Percentiles rank a stretch among this genome's conserved stretches.
Evolutionary conservation across 2,329 filamentous ascomycete species (phyloP).

Genomic region (Elsinoe necatrix): DNA sequence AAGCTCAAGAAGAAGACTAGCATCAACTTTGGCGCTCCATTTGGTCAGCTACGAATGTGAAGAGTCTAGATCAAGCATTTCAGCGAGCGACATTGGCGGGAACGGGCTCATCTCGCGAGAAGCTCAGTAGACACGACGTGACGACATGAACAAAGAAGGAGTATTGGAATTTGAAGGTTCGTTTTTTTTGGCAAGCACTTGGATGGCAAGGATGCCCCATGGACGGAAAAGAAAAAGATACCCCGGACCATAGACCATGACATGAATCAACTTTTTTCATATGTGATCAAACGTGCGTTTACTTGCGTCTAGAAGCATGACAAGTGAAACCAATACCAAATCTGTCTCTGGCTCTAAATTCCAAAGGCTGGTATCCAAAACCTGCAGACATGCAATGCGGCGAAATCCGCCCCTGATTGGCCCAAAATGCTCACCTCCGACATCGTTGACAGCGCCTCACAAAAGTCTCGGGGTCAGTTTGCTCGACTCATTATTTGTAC

Average conservation of each 20-base stretch:
- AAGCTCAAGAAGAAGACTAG: constrained; percentile 31
- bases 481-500: constrained; percentile 1
- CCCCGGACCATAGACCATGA: constrained; percentile 11
- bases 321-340: too few relatives aligned
- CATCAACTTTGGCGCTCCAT: constrained; percentile 31
- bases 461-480: neutral
- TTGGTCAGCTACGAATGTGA: constrained; percentile 26
- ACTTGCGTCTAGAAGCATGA: too few relatives aligned
- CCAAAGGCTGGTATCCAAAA: too few relatives aligned
- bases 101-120: neutral
- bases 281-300: neutral
- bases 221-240: constrained; percentile 11
- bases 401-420: constrained; percentile 9
- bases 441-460: constrained; percentile 1
- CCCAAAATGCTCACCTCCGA: neutral
- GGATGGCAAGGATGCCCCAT: constrained; percentile 2
- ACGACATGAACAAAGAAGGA: neutral
- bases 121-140: neutral
- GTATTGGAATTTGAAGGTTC: neutral
- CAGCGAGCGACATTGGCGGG: neutral
- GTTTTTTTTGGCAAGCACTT: neutral
- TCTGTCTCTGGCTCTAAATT: neutral
- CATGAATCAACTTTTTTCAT: constrained; percentile 3
- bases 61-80: neutral
- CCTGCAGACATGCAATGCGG: neutral